Percentiles rank a stretch among this genome's conserved stretches.
Evolutionary conservation across 2,329 filamentous ascomycete species (phyloP).

Genomic region (Pseudogymnoascus sp.): DNA sequence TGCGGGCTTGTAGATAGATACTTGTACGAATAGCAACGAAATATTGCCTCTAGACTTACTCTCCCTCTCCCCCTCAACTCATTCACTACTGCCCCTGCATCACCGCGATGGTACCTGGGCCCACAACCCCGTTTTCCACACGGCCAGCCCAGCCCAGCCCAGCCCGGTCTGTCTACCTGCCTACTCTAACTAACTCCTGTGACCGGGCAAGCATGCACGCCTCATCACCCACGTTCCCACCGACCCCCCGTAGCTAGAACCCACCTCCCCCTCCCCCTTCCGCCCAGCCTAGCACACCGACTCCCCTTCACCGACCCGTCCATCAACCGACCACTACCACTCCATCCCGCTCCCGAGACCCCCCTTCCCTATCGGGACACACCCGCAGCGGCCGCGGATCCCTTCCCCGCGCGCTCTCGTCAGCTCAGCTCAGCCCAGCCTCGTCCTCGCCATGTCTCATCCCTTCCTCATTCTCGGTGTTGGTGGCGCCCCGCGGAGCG

Average conservation of each 20-base stretch:
- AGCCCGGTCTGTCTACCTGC: too few species aligned
- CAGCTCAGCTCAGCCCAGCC: background rate
- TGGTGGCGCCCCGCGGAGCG: background rate
- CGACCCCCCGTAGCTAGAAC: background rate
- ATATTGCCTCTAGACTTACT: background rate
- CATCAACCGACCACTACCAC: background rate
- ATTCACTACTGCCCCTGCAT: background rate
- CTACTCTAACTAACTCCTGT: background rate
- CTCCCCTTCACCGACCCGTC: background rate
- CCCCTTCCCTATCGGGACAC: background rate
- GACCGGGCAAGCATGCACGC: slow-evolving; percentile 3
- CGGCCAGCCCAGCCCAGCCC: background rate
- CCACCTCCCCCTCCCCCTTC: background rate
- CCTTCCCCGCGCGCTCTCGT: background rate
- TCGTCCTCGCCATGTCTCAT: background rate
- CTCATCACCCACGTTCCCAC: background rate
- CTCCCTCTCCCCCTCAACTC: too few species aligned
- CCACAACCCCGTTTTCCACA: background rate
- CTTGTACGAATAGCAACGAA: slow-evolving; percentile 9
- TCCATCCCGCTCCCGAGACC: background rate
- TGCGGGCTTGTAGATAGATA: slow-evolving; percentile 9
- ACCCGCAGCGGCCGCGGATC: background rate
- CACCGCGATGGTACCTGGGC: background rate
- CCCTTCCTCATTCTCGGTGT: background rate
- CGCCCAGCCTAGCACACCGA: background rate